A percentile compares a stretch with the other conserved stretches of the same genome.
Conservation (phyloP, 805 yeast species). For the Pichia deserticola region DNA sequence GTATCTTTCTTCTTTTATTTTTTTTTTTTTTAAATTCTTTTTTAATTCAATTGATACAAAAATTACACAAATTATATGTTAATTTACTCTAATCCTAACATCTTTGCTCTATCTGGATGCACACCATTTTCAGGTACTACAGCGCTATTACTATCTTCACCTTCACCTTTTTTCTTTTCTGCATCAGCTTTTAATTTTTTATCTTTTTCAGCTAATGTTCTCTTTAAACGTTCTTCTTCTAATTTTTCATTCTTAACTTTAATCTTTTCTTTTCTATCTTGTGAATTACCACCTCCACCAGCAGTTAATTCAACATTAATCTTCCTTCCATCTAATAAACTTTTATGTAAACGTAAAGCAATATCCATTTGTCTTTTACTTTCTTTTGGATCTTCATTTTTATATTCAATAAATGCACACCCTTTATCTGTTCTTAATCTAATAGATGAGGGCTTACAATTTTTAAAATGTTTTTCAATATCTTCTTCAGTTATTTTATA, state of each 20-base stretch:
- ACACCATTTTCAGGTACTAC: constrained; percentile 28
- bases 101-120: constrained; percentile 64
- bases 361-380: constrained; percentile 76
- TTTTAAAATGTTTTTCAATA: constrained; percentile 63
- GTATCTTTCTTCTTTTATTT: constrained; percentile 3
- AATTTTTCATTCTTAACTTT: constrained; percentile 72
- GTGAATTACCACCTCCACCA: constrained; percentile 95
- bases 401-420: constrained; percentile 86
- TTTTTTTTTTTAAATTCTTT: neutral
- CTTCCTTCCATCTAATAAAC: constrained; percentile 58
- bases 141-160: neutral
- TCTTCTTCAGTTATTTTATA: constrained; percentile 58
- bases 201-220: constrained; percentile 40
- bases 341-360: constrained; percentile 80
- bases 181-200: constrained; percentile 30
- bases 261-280: constrained; percentile 58
- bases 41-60: no score
- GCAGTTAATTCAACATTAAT: constrained; percentile 95
- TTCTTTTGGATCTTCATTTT: constrained; percentile 34
- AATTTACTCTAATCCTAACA: constrained; percentile 26
- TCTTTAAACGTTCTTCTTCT: constrained; percentile 57
- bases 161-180: constrained; percentile 8
- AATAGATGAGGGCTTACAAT: constrained; percentile 63
- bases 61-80: neutral
- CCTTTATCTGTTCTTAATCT: constrained; percentile 82